phyloP scores from a whole-genome alignment of 495 filamentous ascomycete genomes.

The Platismatia glauca region DNA sequence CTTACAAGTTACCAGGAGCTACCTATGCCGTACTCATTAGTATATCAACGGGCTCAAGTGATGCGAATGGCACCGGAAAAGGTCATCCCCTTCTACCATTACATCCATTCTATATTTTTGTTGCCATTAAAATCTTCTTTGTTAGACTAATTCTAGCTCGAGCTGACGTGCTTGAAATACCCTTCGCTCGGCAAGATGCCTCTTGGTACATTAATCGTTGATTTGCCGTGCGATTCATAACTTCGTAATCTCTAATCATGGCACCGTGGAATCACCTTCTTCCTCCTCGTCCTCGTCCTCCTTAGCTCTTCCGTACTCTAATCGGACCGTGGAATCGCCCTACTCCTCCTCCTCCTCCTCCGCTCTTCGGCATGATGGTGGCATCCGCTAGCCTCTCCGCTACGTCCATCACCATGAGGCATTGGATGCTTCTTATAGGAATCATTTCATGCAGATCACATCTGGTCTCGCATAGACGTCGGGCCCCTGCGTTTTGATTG shows the following conservation, averaged over 20 bases:
- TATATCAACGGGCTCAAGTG: background rate
- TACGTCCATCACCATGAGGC: background rate
- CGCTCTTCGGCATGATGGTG: background rate
- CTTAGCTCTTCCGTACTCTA: background rate
- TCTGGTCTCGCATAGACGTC: background rate
- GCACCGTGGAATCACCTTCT: background rate
- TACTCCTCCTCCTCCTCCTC: background rate
- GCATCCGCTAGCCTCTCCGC: background rate
- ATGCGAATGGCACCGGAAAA: background rate
- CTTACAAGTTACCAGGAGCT: background rate
- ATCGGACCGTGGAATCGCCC: background rate
- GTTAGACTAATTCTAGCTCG: background rate
- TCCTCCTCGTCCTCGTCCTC: background rate
- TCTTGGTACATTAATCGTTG: background rate
- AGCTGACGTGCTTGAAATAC: background rate
- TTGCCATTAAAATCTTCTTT: background rate
- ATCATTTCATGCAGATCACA: background rate
- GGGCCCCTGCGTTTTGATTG: background rate
- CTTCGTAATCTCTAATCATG: background rate
- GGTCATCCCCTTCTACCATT: background rate
- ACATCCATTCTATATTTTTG: background rate
- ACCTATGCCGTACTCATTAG: background rate
- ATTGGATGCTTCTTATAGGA: background rate
- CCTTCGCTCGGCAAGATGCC: background rate
- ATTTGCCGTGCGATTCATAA: background rate